These are phyloP conservation scores for Emergomyces pasteurianus DNA, from an alignment of 2,329 filamentous ascomycete genomes.

Conservation along the genomic window DNA sequence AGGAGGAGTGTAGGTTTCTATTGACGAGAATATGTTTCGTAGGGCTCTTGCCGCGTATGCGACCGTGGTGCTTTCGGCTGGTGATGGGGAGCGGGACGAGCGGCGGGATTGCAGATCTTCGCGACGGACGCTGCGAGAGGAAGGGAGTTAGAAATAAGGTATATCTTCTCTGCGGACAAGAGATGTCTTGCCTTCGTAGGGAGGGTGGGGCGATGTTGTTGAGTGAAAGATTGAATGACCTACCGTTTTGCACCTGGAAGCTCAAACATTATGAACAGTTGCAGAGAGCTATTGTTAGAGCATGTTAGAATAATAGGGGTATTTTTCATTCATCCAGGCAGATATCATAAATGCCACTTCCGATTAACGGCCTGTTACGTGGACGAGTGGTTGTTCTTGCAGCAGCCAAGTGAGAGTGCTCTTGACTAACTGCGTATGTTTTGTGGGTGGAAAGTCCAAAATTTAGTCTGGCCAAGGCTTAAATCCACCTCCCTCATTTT, in stretches of 20 bases:
- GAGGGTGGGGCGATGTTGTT: too few relatives aligned
- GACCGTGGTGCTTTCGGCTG: constrained; percentile 5
- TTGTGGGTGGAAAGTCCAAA: background rate
- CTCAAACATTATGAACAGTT: constrained; percentile 1
- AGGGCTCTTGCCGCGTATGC: constrained; percentile 8
- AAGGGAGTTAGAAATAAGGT: background rate
- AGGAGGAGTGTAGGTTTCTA: constrained; percentile 6
- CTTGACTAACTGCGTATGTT: too few relatives aligned
- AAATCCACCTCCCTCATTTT: background rate
- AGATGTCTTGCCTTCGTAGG: background rate
- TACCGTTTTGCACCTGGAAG: constrained; percentile 4
- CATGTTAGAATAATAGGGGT: background rate
- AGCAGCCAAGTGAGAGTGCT: background rate
- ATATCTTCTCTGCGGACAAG: background rate
- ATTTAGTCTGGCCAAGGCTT: background rate
- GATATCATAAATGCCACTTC: background rate
- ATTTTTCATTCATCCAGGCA: background rate
- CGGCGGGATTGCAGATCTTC: constrained; percentile 7
- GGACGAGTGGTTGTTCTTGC: background rate
- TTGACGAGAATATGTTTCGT: constrained; percentile 6
- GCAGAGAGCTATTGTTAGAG: too few relatives aligned
- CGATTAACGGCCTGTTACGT: background rate
- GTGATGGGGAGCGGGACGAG: constrained; percentile 9
- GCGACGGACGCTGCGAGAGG: constrained; percentile 9
- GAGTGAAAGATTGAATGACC: background rate